Evolutionary conservation across 2,329 filamentous ascomycete genomes (phyloP).

Genomic region (Periconia macrospinosa): DNA sequence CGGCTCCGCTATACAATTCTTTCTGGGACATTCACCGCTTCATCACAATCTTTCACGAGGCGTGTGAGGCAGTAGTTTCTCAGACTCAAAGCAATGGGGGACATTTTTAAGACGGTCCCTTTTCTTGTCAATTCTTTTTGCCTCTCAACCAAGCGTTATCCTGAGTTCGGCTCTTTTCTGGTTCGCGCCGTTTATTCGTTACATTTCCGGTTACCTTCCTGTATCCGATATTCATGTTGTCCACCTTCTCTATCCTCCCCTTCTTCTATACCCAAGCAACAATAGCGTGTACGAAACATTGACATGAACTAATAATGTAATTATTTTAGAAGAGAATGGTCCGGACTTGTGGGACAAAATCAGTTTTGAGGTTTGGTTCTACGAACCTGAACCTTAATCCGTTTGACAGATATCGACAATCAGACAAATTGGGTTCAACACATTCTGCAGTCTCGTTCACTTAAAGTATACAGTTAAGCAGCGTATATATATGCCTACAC

Average conservation of each 20-base stretch:
- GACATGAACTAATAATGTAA: neutral
- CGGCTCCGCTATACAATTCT: conserved; percentile 80
- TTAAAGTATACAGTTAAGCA: no score
- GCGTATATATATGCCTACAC: no score
- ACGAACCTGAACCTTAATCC: no score
- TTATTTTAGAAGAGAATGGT: neutral
- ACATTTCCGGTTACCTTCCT: neutral
- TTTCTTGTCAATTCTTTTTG: no score
- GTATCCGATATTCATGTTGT: neutral
- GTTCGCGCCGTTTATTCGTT: neutral
- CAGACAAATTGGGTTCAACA: no score
- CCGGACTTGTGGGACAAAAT: no score
- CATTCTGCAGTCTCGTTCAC: no score
- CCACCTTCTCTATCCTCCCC: neutral
- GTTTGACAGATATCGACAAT: no score
- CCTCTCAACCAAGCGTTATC: neutral
- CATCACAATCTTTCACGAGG: conserved; percentile 52
- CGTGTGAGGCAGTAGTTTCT: conserved; percentile 46
- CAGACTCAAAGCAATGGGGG: neutral
- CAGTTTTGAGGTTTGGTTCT: no score
- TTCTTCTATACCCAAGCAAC: neutral
- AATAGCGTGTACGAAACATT: neutral
- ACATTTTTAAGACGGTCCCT: neutral
- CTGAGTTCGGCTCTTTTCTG: neutral
- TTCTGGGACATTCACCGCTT: conserved; percentile 67